These are phyloP conservation scores for Pseudogymnoascus sp. DNA, from an alignment of 2,329 filamentous ascomycete genomes.

Conservation along the genomic window DNA sequence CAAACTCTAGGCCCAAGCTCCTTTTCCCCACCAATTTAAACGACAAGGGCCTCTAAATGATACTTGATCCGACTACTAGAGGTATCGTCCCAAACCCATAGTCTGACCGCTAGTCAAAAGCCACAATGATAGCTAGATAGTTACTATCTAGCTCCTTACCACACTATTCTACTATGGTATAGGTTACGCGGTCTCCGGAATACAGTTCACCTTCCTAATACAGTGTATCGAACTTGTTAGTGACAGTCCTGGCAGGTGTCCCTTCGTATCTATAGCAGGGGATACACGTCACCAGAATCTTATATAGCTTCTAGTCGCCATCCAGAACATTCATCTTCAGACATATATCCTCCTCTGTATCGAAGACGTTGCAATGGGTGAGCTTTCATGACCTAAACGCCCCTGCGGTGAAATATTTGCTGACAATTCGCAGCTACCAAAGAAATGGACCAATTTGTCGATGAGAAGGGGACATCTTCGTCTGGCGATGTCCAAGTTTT, in stretches of 20 bases:
- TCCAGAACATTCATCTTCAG: background rate
- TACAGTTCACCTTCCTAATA: background rate
- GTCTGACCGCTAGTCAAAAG: background rate
- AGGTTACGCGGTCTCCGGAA: background rate
- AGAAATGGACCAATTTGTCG: background rate
- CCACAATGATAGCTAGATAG: background rate
- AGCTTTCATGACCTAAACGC: background rate
- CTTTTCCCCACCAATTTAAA: too few relatives aligned
- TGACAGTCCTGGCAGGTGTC: background rate
- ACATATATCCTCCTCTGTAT: background rate
- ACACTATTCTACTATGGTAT: background rate
- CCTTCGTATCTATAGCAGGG: background rate
- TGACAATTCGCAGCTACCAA: background rate
- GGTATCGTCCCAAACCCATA: background rate
- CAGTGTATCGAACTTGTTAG: background rate
- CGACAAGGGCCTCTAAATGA: too few relatives aligned
- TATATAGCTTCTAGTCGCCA: background rate
- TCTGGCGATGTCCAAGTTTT: background rate
- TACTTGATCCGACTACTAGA: too few relatives aligned
- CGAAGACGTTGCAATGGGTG: background rate
- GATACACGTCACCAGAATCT: background rate
- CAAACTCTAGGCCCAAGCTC: too few relatives aligned
- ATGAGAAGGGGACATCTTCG: background rate
- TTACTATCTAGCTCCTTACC: background rate
- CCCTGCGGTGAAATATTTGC: background rate